Evolutionary conservation across 768 basidiomycete species (phyloP).

Genomic region (Tylopilus vinaceipallidus): DNA sequence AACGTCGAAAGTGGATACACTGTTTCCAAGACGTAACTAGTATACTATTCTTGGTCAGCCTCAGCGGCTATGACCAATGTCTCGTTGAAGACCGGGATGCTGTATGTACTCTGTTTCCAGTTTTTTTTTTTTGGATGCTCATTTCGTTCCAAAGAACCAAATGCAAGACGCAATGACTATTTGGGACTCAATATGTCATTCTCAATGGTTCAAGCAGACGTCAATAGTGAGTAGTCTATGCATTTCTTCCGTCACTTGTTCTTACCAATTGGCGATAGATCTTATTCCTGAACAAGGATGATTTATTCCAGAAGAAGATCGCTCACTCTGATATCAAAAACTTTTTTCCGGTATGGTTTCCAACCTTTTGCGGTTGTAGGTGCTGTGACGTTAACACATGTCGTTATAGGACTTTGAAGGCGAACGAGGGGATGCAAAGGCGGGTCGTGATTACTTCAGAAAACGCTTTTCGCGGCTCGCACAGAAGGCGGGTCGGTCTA

Average conservation of each 20-base stretch:
- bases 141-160: conserved; percentile 65
- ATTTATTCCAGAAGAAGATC: conserved; percentile 87
- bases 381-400: not conserved
- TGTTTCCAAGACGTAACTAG: conserved; percentile 94
- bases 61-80: conserved; percentile 94
- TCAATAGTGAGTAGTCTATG: conserved; percentile 64
- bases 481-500: conserved; percentile 80
- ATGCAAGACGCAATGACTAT: conserved; percentile 99
- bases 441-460: conserved; percentile 89
- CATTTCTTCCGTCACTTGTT: not conserved
- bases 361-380: not conserved
- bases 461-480: conserved; percentile 78
- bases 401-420: conserved; percentile 78
- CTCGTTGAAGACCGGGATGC: conserved; percentile 90
- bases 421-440: conserved; percentile 63
- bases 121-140: conserved; percentile 2
- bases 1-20: conserved; percentile 91
- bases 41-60: conserved; percentile 86
- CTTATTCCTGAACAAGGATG: conserved; percentile 93
- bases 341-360: conserved; percentile 75
- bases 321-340: conserved; percentile 78
- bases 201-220: conserved; percentile 94
- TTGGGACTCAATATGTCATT: conserved; percentile 97
- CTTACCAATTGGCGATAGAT: conserved; percentile 49
- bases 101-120: conserved; percentile 43